Evolutionary conservation across 371 early-diverging fungal genomes (phyloP).

Genomic region (Amoeboaphelidium protococcarum): DNA sequence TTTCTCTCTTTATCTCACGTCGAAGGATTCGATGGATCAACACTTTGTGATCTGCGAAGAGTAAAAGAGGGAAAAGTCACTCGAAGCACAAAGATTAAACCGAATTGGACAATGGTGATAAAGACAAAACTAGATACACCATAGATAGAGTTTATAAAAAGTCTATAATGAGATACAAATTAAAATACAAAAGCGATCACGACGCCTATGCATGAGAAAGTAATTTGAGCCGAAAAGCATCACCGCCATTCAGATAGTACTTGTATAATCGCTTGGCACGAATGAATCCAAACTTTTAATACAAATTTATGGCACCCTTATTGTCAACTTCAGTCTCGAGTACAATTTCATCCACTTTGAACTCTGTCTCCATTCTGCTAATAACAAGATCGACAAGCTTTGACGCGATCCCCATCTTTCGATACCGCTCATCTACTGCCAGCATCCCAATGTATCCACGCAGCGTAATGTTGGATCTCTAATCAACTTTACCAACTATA

Average conservation of each 20-base stretch:
- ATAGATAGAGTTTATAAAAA: no score
- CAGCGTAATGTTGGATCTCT: conserved; percentile 8
- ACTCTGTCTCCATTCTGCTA: not conserved
- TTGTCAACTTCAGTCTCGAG: conserved; percentile 84
- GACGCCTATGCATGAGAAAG: no score
- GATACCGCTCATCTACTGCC: conserved; percentile 44
- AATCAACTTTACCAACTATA: conserved; percentile 65
- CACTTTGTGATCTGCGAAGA: no score
- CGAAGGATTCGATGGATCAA: no score
- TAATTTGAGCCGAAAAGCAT: conserved; percentile 83
- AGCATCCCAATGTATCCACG: conserved; percentile 94
- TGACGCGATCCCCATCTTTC: conserved; percentile 47
- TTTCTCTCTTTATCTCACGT: no score
- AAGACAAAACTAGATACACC: no score
- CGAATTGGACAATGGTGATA: no score
- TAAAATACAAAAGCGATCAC: no score
- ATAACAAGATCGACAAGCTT: not conserved
- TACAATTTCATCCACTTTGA: conserved; percentile 24
- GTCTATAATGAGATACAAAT: no score
- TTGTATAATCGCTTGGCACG: conserved; percentile 64
- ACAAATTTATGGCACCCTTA: conserved; percentile 49
- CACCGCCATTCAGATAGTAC: conserved; percentile 78
- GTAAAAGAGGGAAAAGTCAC: no score
- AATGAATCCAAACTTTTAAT: conserved; percentile 74
- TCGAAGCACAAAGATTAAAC: no score